A percentile compares a stretch with the other conserved stretches of the same genome.
These are phyloP conservation scores for Hyphopichia buzzinii DNA, from an alignment of 1,139 yeast genomes.

Conservation along the genomic window DNA sequence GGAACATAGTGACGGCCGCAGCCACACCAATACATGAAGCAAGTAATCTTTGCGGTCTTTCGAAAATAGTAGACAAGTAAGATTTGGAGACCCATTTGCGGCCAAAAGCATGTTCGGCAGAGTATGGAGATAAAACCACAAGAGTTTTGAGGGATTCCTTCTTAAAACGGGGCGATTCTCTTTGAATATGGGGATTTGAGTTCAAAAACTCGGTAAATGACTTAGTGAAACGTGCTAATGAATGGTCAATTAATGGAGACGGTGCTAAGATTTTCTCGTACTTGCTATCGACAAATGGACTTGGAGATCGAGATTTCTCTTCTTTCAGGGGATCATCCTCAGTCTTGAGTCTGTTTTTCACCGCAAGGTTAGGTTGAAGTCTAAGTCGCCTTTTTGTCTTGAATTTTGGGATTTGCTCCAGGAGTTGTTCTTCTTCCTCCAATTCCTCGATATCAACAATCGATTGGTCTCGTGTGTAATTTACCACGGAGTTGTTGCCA, in stretches of 20 bases:
- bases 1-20: slow-evolving; percentile 71
- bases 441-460: slow-evolving; percentile 35
- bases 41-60: slow-evolving; percentile 75
- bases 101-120: slow-evolving; percentile 68
- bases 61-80: slow-evolving; percentile 70
- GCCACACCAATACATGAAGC: slow-evolving; percentile 79
- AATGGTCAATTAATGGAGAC: slow-evolving; percentile 32
- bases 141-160: slow-evolving; percentile 50
- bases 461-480: slow-evolving; percentile 30
- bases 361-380: slow-evolving; percentile 27
- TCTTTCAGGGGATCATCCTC: slow-evolving; percentile 4
- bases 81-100: slow-evolving; percentile 75
- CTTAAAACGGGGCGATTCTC: slow-evolving; percentile 47
- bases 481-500: slow-evolving; percentile 26
- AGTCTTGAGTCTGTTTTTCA: slow-evolving; percentile 7
- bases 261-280: slow-evolving; percentile 29
- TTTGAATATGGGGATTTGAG: slow-evolving; percentile 55
- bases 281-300: slow-evolving; percentile 16
- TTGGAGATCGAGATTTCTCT: slow-evolving; percentile 6
- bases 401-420: slow-evolving; percentile 33
- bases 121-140: slow-evolving; percentile 56
- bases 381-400: slow-evolving; percentile 30
- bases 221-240: slow-evolving; percentile 37
- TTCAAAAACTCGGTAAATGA: slow-evolving; percentile 48
- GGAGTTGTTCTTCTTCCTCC: slow-evolving; percentile 28